Evolutionary conservation across 2,329 filamentous ascomycete genomes (phyloP).

Genomic region (Fusarium aywerte): DNA sequence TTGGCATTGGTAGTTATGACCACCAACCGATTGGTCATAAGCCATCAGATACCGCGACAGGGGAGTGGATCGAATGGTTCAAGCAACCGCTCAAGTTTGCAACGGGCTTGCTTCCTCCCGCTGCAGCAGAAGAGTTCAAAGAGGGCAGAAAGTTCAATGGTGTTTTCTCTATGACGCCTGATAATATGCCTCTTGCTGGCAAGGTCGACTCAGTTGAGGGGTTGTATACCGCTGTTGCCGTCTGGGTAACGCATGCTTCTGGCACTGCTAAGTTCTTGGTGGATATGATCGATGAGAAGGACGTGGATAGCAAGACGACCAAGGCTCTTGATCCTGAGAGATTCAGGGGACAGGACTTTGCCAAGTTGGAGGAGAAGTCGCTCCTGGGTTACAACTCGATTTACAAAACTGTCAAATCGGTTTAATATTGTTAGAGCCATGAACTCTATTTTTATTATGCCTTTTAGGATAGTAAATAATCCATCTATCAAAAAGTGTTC

Average conservation of each 20-base stretch:
- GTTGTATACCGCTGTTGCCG: constrained; percentile 31
- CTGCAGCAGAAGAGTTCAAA: constrained; percentile 16
- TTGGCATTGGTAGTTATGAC: constrained; percentile 40
- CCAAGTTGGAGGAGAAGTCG: constrained; percentile 28
- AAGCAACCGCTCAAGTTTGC: constrained; percentile 28
- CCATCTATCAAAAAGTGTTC: no score
- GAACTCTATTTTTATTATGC: no score
- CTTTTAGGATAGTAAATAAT: no score
- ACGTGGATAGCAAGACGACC: constrained; percentile 13
- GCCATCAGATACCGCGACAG: constrained; percentile 24
- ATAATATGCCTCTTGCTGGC: constrained; percentile 43
- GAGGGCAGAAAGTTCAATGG: constrained; percentile 34
- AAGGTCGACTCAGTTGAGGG: constrained; percentile 8
- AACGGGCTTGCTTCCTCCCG: constrained; percentile 16
- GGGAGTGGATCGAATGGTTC: constrained; percentile 32
- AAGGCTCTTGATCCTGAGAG: constrained; percentile 35
- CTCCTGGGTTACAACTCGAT: constrained; percentile 40
- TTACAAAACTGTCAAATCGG: constrained; percentile 37
- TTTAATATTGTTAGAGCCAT: no score
- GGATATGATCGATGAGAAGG: constrained; percentile 15
- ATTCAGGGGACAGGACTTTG: constrained; percentile 27
- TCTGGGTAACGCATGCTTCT: constrained; percentile 42
- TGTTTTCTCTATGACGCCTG: constrained; percentile 44
- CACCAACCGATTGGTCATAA: constrained; percentile 29
- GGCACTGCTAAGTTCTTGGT: constrained; percentile 34